A percentile compares a stretch with the other conserved stretches of the same genome.
Evolutionary conservation across 345 rosid species (phyloP).

Genomic region (Barbarea vulgaris): DNA sequence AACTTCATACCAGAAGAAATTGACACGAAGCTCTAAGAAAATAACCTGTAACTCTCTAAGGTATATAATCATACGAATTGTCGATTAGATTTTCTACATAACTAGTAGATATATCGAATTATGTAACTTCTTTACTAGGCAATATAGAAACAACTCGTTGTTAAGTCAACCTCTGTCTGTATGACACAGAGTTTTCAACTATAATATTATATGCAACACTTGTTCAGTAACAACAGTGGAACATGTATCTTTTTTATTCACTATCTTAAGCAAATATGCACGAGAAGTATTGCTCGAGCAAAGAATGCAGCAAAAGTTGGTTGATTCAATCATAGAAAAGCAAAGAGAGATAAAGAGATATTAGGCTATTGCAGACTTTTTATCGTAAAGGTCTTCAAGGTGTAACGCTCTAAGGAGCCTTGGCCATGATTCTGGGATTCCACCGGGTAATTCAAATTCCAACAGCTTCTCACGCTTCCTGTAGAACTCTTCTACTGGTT

Average conservation of each 20-base stretch:
- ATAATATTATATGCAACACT: constrained; percentile 4
- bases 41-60: neutral
- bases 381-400: constrained; percentile 61
- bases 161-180: constrained; percentile 1
- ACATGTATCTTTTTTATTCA: constrained; percentile 29
- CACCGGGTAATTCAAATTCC: constrained; percentile 95
- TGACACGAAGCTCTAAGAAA: neutral
- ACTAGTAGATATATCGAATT: constrained; percentile 16
- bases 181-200: constrained; percentile 14
- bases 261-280: constrained; percentile 30
- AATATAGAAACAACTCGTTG: constrained; percentile 2
- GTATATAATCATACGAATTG: constrained; percentile 22
- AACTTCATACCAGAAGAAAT: constrained; percentile 26
- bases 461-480: constrained; percentile 69
- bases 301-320: constrained; percentile 35
- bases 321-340: constrained; percentile 7
- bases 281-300: constrained; percentile 31
- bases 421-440: constrained; percentile 98
- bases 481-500: constrained; percentile 93
- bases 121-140: neutral
- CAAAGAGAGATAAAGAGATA: neutral
- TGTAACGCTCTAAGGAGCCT: constrained; percentile 86
- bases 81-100: neutral
- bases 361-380: constrained; percentile 69
- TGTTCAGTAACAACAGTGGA: constrained; percentile 11